Evolutionary conservation across 2,329 filamentous ascomycete genomes (phyloP).

Genomic region (Paecilomyces dactylethromorphus): DNA sequence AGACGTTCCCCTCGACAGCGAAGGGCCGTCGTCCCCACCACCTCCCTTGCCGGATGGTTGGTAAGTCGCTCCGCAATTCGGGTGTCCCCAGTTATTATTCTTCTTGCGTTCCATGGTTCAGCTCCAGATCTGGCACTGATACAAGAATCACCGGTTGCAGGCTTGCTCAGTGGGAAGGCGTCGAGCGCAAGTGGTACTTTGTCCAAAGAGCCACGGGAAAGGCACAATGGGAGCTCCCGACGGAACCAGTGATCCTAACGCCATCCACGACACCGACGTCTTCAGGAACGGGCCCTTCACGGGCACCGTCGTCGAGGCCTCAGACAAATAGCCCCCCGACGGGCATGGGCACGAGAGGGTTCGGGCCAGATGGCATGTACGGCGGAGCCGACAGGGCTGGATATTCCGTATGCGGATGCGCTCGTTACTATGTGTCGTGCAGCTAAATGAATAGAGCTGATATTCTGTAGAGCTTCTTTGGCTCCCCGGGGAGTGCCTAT

Average conservation of each 20-base stretch:
- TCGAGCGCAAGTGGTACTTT: conserved; percentile 32
- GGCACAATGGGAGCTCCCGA: conserved; percentile 36
- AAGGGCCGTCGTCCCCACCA: conserved; percentile 31
- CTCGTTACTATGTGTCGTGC: conserved; percentile 13
- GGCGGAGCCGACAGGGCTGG: neutral
- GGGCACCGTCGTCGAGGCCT: conserved; percentile 17
- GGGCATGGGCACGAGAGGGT: conserved; percentile 2
- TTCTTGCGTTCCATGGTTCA: neutral
- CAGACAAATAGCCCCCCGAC: conserved; percentile 14
- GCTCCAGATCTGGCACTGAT: neutral
- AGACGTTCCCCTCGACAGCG: conserved; percentile 28
- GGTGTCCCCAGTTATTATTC: conserved; percentile 1
- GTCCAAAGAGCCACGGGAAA: conserved; percentile 33
- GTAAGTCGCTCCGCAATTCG: conserved; percentile 16
- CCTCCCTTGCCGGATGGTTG: conserved; percentile 33
- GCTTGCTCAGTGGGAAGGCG: conserved; percentile 35
- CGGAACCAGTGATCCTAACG: conserved; percentile 30
- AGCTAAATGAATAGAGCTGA: conserved; percentile 17
- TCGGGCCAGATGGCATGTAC: neutral
- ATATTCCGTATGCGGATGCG: conserved; percentile 20
- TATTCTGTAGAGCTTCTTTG: conserved; percentile 17
- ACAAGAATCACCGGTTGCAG: conserved; percentile 12
- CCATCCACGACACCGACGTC: conserved; percentile 25
- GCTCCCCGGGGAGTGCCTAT: conserved; percentile 11
- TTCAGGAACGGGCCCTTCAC: conserved; percentile 19